Percentiles rank a stretch among this genome's conserved stretches.
These are phyloP conservation scores for Austroboletus niveus DNA, from an alignment of 1,284 basidiomycete genomes.

Conservation along the genomic window DNA sequence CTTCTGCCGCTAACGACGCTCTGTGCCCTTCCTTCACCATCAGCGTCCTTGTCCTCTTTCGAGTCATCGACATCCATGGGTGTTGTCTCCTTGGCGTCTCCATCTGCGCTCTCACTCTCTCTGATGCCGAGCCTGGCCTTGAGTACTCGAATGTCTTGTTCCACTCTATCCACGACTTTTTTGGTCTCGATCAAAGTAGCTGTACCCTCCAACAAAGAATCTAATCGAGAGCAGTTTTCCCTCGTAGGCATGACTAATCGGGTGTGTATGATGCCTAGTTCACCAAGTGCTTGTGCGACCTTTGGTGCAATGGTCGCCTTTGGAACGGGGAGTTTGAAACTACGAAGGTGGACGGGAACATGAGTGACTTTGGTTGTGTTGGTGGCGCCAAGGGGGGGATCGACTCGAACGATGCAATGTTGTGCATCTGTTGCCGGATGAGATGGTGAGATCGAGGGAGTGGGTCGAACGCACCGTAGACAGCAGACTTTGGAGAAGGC, in stretches of 20 bases:
- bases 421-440: conserved; percentile 51
- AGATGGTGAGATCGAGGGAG: conserved; percentile 1
- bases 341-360: conserved; percentile 75
- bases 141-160: conserved; percentile 76
- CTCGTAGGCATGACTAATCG: conserved; percentile 90
- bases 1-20: conserved; percentile 61
- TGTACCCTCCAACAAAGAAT: conserved; percentile 70
- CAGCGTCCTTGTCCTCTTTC: conserved; percentile 34
- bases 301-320: conserved; percentile 73
- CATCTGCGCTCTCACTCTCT: conserved; percentile 42
- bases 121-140: conserved; percentile 65
- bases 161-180: conserved; percentile 80
- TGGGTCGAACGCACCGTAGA: conserved; percentile 47
- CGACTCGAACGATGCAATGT: conserved; percentile 75
- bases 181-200: conserved; percentile 81
- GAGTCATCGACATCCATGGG: conserved; percentile 40
- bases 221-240: conserved; percentile 71
- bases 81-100: conserved; percentile 29
- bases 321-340: conserved; percentile 76
- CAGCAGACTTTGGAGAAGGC: conserved; percentile 51
- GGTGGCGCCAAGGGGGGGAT: conserved; percentile 50
- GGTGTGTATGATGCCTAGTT: conserved; percentile 71
- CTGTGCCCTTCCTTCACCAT: conserved; percentile 57
- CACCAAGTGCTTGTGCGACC: conserved; percentile 70
- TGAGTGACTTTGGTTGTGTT: conserved; percentile 70